A percentile compares a stretch with the other conserved stretches of the same genome.
Conservation (phyloP, 1,284 basidiomycete species). For the Neonothopanus nambi region DNA sequence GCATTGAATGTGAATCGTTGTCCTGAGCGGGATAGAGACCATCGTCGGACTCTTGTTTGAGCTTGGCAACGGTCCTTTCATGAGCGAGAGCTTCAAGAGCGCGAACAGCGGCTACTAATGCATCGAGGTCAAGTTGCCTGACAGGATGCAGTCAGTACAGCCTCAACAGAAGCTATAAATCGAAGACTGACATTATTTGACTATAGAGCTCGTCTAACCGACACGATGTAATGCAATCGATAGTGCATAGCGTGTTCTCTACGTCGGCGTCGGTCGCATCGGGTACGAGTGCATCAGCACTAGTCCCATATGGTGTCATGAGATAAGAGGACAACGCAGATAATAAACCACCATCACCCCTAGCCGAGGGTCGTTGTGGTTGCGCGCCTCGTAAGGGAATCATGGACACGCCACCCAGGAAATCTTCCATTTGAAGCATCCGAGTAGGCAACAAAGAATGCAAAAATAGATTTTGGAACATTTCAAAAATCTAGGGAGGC, state of each 20-base stretch:
- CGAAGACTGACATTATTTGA: conserved; percentile 81
- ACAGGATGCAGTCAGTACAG: conserved; percentile 14
- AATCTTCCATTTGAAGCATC: conserved; percentile 97
- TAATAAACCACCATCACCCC: conserved; percentile 87
- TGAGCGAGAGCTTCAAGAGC: conserved; percentile 91
- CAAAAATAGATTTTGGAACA: conserved; percentile 95
- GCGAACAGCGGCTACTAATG: conserved; percentile 80
- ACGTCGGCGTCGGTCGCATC: conserved; percentile 87
- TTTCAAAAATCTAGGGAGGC: conserved; percentile 94
- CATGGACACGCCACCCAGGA: conserved; percentile 84
- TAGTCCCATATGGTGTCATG: conserved; percentile 87
- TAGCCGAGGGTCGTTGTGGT: conserved; percentile 62
- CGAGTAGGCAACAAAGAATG: conserved; percentile 86
- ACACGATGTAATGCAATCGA: conserved; percentile 95
- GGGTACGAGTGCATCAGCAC: conserved; percentile 72
- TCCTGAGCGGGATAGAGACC: conserved; percentile 38
- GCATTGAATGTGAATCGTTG: conserved; percentile 53
- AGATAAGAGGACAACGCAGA: conserved; percentile 96
- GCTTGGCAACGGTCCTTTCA: conserved; percentile 74
- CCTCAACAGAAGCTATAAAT: background rate
- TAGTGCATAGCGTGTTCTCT: conserved; percentile 92
- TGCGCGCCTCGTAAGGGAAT: conserved; percentile 84
- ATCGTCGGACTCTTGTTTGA: conserved; percentile 70
- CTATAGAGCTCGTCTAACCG: conserved; percentile 92
- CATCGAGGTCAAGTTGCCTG: conserved; percentile 76